Conservation (phyloP, 345 rosid genomes). For the Punica granatum region DNA sequence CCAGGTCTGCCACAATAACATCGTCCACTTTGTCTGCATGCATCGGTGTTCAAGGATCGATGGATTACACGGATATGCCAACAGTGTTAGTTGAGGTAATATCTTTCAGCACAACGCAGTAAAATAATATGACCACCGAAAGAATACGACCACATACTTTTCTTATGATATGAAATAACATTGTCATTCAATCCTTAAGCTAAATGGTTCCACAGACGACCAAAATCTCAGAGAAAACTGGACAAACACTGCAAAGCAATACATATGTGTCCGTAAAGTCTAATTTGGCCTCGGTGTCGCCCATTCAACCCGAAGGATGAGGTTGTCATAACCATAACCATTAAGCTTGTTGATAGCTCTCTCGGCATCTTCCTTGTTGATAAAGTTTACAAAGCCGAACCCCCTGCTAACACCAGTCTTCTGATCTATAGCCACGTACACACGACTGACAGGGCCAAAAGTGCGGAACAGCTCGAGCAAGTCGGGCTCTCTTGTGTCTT, state of each 20-base stretch:
- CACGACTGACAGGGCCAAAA: constrained; percentile 75
- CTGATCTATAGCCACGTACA: constrained; percentile 83
- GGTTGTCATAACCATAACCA: constrained; percentile 90
- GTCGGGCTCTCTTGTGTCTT: constrained; percentile 82
- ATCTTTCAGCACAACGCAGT: no score
- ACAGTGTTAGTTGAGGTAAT: no score
- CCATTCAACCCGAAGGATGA: constrained; percentile 92
- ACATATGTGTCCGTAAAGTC: neutral
- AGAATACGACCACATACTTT: neutral
- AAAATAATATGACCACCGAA: no score
- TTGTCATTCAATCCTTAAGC: neutral
- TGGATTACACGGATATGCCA: no score
- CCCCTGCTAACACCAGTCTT: constrained; percentile 85
- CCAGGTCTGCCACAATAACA: no score
- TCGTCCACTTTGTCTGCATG: no score
- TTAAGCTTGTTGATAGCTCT: constrained; percentile 81
- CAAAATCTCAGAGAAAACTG: neutral
- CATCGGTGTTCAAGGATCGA: no score
- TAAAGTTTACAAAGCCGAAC: constrained; percentile 84
- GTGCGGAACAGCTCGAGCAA: constrained; percentile 78
- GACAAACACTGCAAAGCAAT: neutral
- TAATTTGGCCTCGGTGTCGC: constrained; percentile 78
- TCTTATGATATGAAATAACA: neutral
- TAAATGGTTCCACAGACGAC: neutral
- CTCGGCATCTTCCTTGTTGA: constrained; percentile 80